phyloP scores from a whole-genome alignment of 352 stramenopile genomes.

The Phytophthora brassicae region DNA sequence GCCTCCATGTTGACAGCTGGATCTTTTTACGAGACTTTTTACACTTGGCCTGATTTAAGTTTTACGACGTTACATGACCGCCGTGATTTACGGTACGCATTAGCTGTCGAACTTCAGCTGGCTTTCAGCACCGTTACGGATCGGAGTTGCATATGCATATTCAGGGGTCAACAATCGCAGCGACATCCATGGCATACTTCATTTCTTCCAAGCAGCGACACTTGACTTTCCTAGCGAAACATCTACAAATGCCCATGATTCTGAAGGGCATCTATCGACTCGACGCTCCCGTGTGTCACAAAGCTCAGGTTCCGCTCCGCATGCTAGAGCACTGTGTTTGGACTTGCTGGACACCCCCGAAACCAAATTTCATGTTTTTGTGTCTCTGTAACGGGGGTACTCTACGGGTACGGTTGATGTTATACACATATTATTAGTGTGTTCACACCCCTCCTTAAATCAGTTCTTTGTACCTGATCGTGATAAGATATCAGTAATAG shows the following conservation, averaged over 20 bases:
- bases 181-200: not conserved
- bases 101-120: not conserved
- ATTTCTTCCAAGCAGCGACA: slow-evolving; percentile 7
- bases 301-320: not conserved
- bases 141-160: not conserved
- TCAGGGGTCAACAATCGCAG: not conserved
- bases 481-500: too few species aligned
- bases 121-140: slow-evolving; percentile 1
- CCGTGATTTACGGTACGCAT: too few species aligned
- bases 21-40: too few species aligned
- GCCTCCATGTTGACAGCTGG: too few species aligned
- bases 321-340: slow-evolving; percentile 1
- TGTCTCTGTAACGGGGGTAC: not conserved
- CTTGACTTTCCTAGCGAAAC: not conserved
- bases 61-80: too few species aligned
- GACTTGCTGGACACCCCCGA: not conserved
- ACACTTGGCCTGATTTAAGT: too few species aligned
- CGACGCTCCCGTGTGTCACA: not conserved
- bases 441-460: too few species aligned
- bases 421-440: too few species aligned
- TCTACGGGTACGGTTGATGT: too few species aligned
- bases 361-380: slow-evolving; percentile 3
- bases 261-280: slow-evolving; percentile 11
- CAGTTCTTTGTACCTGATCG: too few species aligned
- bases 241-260: slow-evolving; percentile 20